phyloP scores from a whole-genome alignment of 306 rosid species.

The Alnus glutinosa region DNA sequence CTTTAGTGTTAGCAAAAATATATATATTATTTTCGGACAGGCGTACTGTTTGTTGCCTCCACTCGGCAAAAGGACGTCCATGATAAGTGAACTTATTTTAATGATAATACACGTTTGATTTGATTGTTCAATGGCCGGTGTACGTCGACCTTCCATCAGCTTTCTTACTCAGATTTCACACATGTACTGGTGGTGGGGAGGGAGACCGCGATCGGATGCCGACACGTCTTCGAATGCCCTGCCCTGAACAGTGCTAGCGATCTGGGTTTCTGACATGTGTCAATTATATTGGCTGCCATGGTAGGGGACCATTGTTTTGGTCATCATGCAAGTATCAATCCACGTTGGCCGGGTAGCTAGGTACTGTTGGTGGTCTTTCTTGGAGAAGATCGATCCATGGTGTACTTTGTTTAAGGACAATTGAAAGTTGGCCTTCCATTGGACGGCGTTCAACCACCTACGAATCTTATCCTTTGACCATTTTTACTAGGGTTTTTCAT shows the following conservation, averaged over 20 bases:
- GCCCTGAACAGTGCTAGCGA: too few species aligned
- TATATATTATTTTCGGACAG: slow-evolving; percentile 31
- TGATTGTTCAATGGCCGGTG: slow-evolving; percentile 44
- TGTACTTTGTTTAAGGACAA: slow-evolving; percentile 1
- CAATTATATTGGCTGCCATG: background rate
- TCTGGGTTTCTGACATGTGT: slow-evolving; percentile 29
- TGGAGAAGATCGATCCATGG: background rate
- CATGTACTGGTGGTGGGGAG: slow-evolving; percentile 16
- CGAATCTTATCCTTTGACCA: background rate
- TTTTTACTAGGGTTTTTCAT: too few species aligned
- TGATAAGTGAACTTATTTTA: slow-evolving; percentile 28
- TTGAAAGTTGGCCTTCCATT: slow-evolving; percentile 30
- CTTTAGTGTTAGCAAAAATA: slow-evolving; percentile 28
- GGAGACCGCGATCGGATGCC: slow-evolving; percentile 25
- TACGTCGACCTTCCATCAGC: slow-evolving; percentile 23
- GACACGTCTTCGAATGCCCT: too few species aligned
- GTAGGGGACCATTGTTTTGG: slow-evolving; percentile 29
- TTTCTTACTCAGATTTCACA: slow-evolving; percentile 42
- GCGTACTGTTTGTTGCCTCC: slow-evolving; percentile 29
- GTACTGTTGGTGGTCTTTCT: slow-evolving; percentile 31
- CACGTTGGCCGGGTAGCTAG: slow-evolving; percentile 31
- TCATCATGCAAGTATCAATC: slow-evolving; percentile 22
- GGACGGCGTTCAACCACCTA: background rate
- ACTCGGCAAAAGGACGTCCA: slow-evolving; percentile 32
- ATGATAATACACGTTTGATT: slow-evolving; percentile 18